Evolutionary conservation across 306 rosid species (phyloP), one percentile per base, ranked within the genome.

Genomic region (Ziziphus jujuba): DNA sequence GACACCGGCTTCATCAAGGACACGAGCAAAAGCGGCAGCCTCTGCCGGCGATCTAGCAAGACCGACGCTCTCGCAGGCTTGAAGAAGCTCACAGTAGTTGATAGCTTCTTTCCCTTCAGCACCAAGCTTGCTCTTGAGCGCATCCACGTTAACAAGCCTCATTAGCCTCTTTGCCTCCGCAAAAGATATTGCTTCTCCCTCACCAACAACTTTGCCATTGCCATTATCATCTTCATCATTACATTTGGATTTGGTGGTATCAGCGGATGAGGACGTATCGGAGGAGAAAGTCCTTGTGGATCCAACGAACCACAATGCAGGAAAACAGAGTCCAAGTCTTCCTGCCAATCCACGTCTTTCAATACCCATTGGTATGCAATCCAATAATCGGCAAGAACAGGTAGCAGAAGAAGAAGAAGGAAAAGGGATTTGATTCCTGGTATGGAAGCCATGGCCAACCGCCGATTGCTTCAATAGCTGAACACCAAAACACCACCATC

Each of bases 1-100:
- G 61, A 90, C 95, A 53, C 99, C 97, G 71, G 99, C 99, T 19
- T 95, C 99, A 66, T 95, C 99, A 40, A 95, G 91, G 55, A 90
- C 81, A 58, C 67, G 75, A 8, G 97, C 90, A 16, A 95, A 90
- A 20, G 83, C 75, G 17, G 80, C 80, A 47, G 99, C 96, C 84
- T 95, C 97, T 0, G 84, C 86, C 1, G 21, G 47, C 38, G 80
- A 80, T 82, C 89, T 85, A 8, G 99, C 95, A 72, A 95, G 74
- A 19, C 97, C 97, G 69, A 77, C 66, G 70, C 83, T 84, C 77
- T 88, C 78, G 71, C 99, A 90, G 0, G 92, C 87, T 59, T 87
- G 79, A 10, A 95, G 76, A 74, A 95, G 92, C 77, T 90, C 92
- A 47, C 64, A 38, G 60, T 90, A 95, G 5, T 82, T 49, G 51